Percentiles rank a stretch among this genome's conserved stretches.
phyloP scores from a whole-genome alignment of 2,329 filamentous ascomycete species.

The Sporothrix phasma region DNA sequence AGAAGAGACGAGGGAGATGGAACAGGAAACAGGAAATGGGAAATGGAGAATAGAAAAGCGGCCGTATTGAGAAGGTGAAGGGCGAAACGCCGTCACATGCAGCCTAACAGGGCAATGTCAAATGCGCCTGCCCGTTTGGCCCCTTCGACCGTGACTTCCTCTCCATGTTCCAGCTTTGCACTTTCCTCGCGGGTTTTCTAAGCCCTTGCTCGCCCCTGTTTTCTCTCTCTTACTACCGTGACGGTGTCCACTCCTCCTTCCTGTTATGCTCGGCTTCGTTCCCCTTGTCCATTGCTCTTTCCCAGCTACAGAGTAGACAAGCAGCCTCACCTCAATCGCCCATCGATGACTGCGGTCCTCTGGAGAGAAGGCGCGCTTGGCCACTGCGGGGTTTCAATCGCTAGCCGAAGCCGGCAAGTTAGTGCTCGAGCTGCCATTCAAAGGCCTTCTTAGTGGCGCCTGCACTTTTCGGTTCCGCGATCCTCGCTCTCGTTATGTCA shows the following conservation, averaged over 20 bases:
- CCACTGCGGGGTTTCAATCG: conserved; percentile 7
- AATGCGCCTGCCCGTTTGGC: background rate
- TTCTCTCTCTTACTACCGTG: background rate
- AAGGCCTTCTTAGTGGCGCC: background rate
- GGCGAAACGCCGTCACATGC: conserved; percentile 1
- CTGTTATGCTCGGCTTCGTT: background rate
- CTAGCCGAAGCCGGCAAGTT: background rate
- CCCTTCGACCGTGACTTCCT: background rate
- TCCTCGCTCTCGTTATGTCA: background rate
- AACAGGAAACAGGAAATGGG: background rate
- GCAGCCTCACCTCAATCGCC: background rate
- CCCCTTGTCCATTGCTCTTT: background rate
- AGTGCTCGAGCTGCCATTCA: background rate
- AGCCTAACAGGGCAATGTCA: background rate
- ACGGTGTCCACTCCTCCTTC: background rate
- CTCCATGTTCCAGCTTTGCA: background rate
- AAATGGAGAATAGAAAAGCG: background rate
- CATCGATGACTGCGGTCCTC: background rate
- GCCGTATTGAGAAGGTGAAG: background rate
- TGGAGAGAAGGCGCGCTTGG: background rate
- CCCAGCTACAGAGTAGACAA: background rate
- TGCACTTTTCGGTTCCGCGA: background rate
- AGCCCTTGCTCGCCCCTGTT: background rate
- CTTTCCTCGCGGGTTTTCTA: background rate
- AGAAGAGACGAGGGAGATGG: background rate